Percentiles rank a stretch among this genome's conserved stretches.
phyloP scores from a whole-genome alignment of 352 stramenopile species.

The Phytophthora constricta region DNA sequence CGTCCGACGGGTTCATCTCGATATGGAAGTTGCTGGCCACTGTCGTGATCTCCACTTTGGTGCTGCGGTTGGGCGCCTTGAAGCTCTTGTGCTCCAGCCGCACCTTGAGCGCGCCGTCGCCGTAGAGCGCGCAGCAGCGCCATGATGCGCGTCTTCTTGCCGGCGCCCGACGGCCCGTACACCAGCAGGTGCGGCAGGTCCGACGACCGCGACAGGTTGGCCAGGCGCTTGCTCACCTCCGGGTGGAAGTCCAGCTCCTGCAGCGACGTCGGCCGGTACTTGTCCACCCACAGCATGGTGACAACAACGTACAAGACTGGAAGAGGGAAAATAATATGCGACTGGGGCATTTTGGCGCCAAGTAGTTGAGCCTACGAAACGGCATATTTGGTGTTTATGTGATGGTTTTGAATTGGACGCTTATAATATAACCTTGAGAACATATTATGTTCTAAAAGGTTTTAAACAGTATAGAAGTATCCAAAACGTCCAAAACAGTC shows the following conservation, averaged over 20 bases:
- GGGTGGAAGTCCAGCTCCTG: constrained; percentile 94
- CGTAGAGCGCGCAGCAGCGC: constrained; percentile 96
- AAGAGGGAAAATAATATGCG: background rate
- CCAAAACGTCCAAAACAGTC: no score
- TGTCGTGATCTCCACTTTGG: constrained; percentile 98
- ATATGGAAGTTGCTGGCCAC: constrained; percentile 99
- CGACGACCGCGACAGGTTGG: constrained; percentile 71
- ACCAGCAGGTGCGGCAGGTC: constrained; percentile 98
- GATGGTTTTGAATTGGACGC: no score
- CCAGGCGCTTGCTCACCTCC: constrained; percentile 92
- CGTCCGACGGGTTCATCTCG: constrained; percentile 98
- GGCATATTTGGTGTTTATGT: no score
- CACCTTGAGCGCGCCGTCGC: constrained; percentile 92
- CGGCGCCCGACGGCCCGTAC: constrained; percentile 97
- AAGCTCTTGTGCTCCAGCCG: constrained; percentile 93
- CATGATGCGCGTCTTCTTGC: constrained; percentile 99
- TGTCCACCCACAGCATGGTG: constrained; percentile 98
- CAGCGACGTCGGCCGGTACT: constrained; percentile 95
- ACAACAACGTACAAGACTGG: background rate
- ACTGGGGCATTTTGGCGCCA: no score
- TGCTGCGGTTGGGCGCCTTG: constrained; percentile 87
- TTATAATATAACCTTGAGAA: no score
- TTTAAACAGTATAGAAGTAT: no score
- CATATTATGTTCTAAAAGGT: no score
- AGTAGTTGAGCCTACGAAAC: no score